Evolutionary conservation across 1,139 yeast genomes (phyloP), one percentile per base, ranked within the genome.

Genomic region (Kodamaea ohmeri): DNA sequence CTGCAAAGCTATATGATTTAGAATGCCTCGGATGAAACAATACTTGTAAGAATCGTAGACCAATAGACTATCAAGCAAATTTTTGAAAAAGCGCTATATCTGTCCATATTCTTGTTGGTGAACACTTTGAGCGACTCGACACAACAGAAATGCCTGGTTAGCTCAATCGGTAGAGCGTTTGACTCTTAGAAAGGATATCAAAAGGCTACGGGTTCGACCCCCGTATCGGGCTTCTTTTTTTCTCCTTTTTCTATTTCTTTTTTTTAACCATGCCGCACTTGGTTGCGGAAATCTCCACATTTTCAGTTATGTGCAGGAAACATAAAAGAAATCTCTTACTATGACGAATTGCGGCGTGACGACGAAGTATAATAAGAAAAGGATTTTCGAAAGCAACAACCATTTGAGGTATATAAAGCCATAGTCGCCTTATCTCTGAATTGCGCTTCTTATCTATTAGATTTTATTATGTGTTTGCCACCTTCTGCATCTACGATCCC

Each of bases 131-230:
- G 8, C 22, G 8, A 20, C 6, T 20, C 22, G 7, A n/a, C 8
- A n/a, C 15, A 29, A 14, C n/a, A 29, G 32, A 29, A 29, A 9
- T 12, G 60, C 60, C 60, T 54, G 60, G 60, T 52, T 55, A 55
- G 60, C 60, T 55, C 60, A 55, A 55, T 55, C 60, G 60, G 60
- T 55, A 55, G 60, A 55, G 60, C 60, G 50, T 55, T 54, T 53
- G 60, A 55, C 60, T 55, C 60, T 55, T 55, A 55, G 22, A 14
- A 12, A 33, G 38, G 49, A 38, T 30, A 47, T 48, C 51, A 46
- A 48, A 48, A 48, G 51, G 51, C 44, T 46, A 43, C 51, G 50
- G 51, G 51, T 48, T 48, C 50, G 50, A 48, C 47, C 49, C 50
- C 51, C 50, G 51, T 41, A 45, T 48, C 48, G 50, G 51, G 51